A percentile compares a stretch with the other conserved stretches of the same genome.
These are phyloP conservation scores for Globisporangium cystogenes DNA, from an alignment of 352 stramenopile species.

Conservation along the genomic window DNA sequence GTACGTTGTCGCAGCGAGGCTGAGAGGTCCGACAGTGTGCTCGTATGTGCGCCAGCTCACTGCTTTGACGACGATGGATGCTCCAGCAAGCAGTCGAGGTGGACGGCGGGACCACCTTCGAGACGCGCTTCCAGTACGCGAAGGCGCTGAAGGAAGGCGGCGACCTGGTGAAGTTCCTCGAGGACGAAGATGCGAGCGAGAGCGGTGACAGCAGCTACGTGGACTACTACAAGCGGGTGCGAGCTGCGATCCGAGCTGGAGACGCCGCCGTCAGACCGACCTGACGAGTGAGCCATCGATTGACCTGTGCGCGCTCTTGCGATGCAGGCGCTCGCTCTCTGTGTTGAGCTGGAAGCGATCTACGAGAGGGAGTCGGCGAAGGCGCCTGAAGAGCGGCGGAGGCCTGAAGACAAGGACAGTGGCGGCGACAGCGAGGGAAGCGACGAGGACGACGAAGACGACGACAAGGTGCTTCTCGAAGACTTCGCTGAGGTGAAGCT, in stretches of 20 bases:
- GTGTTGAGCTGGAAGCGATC: conserved; percentile 28
- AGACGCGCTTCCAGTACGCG: conserved; percentile 74
- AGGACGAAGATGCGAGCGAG: conserved; percentile 12
- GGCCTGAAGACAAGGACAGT: not conserved
- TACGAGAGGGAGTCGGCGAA: conserved; percentile 23
- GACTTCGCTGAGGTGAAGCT: conserved; percentile 54
- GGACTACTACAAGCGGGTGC: conserved; percentile 16
- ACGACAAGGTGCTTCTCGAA: conserved; percentile 36
- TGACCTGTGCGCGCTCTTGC: too few relatives aligned
- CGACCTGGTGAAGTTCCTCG: conserved; percentile 57
- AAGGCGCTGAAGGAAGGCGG: conserved; percentile 71
- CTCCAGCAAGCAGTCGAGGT: conserved; percentile 61
- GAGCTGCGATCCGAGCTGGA: not conserved
- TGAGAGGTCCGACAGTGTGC: not conserved
- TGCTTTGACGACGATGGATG: not conserved
- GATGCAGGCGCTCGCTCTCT: conserved; percentile 19
- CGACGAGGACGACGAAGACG: conserved; percentile 25
- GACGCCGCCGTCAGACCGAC: too few relatives aligned
- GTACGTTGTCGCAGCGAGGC: conserved; percentile 5
- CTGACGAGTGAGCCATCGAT: too few relatives aligned
- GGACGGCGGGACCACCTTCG: conserved; percentile 76
- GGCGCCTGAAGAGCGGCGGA: not conserved
- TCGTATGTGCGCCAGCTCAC: not conserved
- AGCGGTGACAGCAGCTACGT: conserved; percentile 2
- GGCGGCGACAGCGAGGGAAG: conserved; percentile 1